Base-by-base conservation (phyloP, 805 yeast species). In the Cephaloascus fragrans region DNA sequence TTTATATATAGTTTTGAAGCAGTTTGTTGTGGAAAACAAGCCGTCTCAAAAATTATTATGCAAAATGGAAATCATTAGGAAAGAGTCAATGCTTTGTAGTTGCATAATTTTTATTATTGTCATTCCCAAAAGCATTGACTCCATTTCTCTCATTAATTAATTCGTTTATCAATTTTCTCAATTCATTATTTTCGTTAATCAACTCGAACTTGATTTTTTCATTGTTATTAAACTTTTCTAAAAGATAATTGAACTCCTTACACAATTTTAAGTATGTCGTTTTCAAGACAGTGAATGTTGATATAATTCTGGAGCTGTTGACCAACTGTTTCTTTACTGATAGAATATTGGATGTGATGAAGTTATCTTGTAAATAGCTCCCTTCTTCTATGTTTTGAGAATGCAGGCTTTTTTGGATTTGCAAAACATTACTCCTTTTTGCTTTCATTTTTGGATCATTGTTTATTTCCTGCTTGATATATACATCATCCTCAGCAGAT, bases 221-320 rank as follows among this genome's bases (percentile, higher is more conserved):
- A 43, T 60, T 61, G 37, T 61, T 63, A 41, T 61, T 60, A 48
- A 61, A 61, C 44, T 59, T 61, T 28, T 49, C 46, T 43, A 61
- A 50, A 17, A 61, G 45, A 41, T 53, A 60, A 41, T 61, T 61
- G 52, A 61, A 61, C 40, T 61, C 67, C 39, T 57, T 59, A 45
- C 67, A 61, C 37, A 61, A 55, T 44, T 61, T 61, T 42, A 61
- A 47, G 45, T 61, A 61, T 3, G 67, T 60, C 3, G 55, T 47
- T 38, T 57, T 57, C 37, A 61, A 51, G 2, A 61, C 51, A 3
- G 66, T 56, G 48, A 55, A 61, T 2, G 61, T 54, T 4, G 57
- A 53, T 18, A 57, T 48, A 31, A 59, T 47, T 36, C 53, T 52
- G 31, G 20, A 19, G 8, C 23, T 9, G n/a, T 32, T 32, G 6